Conservation (phyloP, 225 moss, liverwort and hornwort species). For the Thuidium tamariscinum region DNA sequence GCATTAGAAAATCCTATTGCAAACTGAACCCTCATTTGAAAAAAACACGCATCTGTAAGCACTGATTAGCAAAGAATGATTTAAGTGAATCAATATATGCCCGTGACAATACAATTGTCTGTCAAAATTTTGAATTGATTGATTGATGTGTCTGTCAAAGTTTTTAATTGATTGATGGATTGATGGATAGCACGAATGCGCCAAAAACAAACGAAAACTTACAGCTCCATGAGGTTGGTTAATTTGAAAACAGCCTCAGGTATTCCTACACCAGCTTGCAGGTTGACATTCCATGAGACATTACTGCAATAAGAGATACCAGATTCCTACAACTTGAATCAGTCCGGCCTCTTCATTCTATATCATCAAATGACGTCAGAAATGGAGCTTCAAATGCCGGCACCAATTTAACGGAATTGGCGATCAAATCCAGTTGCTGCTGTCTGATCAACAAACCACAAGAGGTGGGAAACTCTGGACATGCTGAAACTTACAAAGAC, state of each 20-base stretch:
- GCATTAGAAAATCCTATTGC: background rate
- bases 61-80: too few species aligned
- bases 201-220: background rate
- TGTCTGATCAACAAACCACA: background rate
- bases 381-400: background rate
- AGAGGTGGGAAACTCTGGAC: background rate
- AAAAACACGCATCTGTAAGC: too few species aligned
- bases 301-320: constrained; percentile 1
- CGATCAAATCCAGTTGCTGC: background rate
- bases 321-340: background rate
- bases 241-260: constrained; percentile 5
- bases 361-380: background rate
- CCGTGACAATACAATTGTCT: too few species aligned
- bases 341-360: background rate
- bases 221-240: constrained; percentile 25
- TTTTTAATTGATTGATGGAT: too few species aligned
- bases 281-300: background rate
- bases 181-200: background rate
- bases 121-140: too few species aligned
- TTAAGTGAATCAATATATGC: too few species aligned
- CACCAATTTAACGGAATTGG: background rate
- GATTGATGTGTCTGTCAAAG: too few species aligned
- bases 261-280: background rate
- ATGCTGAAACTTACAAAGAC: constrained; percentile 1
- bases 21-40: too few species aligned